Conservation (phyloP, 768 basidiomycete species). For the Pleurotus giganteus region DNA sequence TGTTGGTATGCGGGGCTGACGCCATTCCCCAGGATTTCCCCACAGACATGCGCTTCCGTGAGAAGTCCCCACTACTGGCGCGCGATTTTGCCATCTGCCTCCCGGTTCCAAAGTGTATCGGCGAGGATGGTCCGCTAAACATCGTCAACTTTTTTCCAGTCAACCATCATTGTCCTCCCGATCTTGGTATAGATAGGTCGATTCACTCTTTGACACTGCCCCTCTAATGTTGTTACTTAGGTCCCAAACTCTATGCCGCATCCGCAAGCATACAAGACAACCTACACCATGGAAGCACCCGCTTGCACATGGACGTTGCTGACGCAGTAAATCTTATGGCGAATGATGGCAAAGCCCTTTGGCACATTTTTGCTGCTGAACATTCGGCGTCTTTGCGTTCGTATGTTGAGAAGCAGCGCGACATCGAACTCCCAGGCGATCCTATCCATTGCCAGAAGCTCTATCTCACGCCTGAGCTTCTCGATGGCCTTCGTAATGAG, state of each 20-base stretch:
- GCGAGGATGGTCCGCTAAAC: background rate
- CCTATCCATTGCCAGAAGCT: background rate
- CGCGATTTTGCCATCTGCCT: too few relatives aligned
- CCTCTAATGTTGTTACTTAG: background rate
- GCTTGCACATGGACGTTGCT: background rate
- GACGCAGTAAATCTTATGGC: background rate
- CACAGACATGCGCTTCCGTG: too few relatives aligned
- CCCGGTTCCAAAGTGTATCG: background rate
- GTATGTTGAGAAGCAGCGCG: too few relatives aligned
- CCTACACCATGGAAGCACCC: background rate
- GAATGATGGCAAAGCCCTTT: background rate
- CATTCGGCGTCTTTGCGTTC: too few relatives aligned
- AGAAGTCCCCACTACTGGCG: too few relatives aligned
- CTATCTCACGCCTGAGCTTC: constrained; percentile 1
- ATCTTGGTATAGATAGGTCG: background rate
- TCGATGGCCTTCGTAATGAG: background rate
- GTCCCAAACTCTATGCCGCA: background rate
- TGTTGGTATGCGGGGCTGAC: too few relatives aligned
- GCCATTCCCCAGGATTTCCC: too few relatives aligned
- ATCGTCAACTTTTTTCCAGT: background rate
- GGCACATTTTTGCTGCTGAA: background rate
- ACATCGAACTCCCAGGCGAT: too few relatives aligned
- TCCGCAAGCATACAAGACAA: background rate
- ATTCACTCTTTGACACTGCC: background rate
- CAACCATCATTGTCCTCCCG: background rate